Base-by-base conservation (phyloP, 2,329 filamentous ascomycete genomes). In the Fusarium irregulare region DNA sequence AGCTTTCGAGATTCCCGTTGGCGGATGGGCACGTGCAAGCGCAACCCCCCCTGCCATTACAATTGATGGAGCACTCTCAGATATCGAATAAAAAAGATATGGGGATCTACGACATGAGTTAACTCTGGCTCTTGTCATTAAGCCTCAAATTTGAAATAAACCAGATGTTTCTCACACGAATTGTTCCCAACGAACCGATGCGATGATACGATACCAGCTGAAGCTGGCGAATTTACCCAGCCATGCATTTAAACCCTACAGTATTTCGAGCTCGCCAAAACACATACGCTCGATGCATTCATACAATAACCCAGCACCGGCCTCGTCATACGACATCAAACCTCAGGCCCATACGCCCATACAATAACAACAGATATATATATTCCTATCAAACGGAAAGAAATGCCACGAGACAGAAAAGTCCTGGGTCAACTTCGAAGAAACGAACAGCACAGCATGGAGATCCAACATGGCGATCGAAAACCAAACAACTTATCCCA, bases 231-330 rank as follows among this genome's bases (percentile, higher is more conserved):
- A 70, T 56, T 48, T 58, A 66, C 53, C 71, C 59, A 72, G 76
- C 73, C 60, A 80, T 80, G 78, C 75, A 73, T 76, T 73, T 67
- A 73, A 67, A 68, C 45, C 58, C 58, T 60, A 58, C 69, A 59
- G 49, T 60, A 49, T 45, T 58, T 54, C 71, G 59, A 76, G 23
- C 65, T 30, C 49, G 46, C 14, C 56, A 60, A 42, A 27, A 60
- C 60, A 50, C 62, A 60, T 62, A 37, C 60, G 28, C 44, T 50
- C 47, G 50, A 53, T 56, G 44, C 44, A 49, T 53, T 51, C 58
- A 25, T 47, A 54, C 61, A 41, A 53, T 41, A 23, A 32, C 44
- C 44, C 59, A 50, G 41, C 34, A 41, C 18, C 60, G 25, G 60
- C 56, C 53, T 56, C 66, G 54, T 32, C 57, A 32, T 57, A 57